Evolutionary conservation across 345 rosid species (phyloP), one percentile per base, ranked within the genome.

Genomic region (Gossypium anomalum): DNA sequence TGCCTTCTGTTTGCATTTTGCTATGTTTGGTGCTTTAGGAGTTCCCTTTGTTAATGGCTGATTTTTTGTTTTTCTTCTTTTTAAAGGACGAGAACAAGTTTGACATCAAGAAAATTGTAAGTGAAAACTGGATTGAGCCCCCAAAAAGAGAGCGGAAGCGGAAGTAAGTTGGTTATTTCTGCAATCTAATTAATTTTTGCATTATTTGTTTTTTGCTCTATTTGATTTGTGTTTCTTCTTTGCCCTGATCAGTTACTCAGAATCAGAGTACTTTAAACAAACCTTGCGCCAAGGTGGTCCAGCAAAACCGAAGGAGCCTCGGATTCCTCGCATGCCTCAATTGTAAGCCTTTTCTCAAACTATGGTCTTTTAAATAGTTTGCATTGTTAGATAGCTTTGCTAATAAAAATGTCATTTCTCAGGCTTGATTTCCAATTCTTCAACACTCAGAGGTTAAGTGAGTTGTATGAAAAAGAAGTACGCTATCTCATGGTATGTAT

Each of bases 321-420:
- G 98, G 72, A 92, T 96, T 79, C 99, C 99, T 64, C 97, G 99
- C 77, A 96, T 93, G 99, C 99, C 99, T 34, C 98, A 88, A 83
- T 73, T 96, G 99, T 96, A 78, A 79, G 94, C 67, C 53, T 74
- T 74, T 81, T 58, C 62, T 47, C 34, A 58, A 73, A 74, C 49
- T 55, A 25, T 8, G 22, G 41, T 0, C 17, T 9, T n/a, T 27
- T 70, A 4, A 71, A 9, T 43, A 23, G 16, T 71, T 70, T 77
- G 67, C 53, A 17, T 45, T 65, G 29, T 49, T 49, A 58, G 13
- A 64, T 69, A 7, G 45, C 56, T 38, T 67, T 62, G 69, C 59
- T 67, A 71, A 56, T 80, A 51, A 56, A 16, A 17, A 63, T 77
- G 44, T 75, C 60, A 79, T 44, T 70, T 82, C 66, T 66, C 86